Evolutionary conservation across 768 basidiomycete species (phyloP).

Genomic region (Kwoniella bestiolae): DNA sequence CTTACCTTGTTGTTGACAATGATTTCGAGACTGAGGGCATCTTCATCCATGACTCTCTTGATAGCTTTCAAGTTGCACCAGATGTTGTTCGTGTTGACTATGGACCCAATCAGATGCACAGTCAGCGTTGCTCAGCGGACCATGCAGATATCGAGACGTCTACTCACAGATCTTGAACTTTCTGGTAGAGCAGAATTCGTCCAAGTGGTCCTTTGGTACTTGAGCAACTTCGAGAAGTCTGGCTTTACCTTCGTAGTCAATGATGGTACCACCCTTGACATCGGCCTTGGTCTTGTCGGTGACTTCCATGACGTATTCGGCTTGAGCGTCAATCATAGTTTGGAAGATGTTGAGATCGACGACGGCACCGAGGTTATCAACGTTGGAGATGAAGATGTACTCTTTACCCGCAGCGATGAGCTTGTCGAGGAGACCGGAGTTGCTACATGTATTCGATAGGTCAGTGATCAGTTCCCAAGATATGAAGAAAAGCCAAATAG

Average conservation of each 20-base stretch:
- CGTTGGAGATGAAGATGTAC: constrained; percentile 96
- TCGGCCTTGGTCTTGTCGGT: constrained; percentile 97
- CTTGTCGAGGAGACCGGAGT: constrained; percentile 88
- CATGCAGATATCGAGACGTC: not conserved
- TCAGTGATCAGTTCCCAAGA: too few species aligned
- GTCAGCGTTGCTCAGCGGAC: not conserved
- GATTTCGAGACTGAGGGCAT: constrained; percentile 87
- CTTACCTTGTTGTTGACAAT: constrained; percentile 72
- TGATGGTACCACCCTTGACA: constrained; percentile 79
- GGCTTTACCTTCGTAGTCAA: constrained; percentile 86
- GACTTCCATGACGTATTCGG: constrained; percentile 93
- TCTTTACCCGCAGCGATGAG: constrained; percentile 90
- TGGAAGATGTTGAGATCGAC: constrained; percentile 79
- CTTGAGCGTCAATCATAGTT: constrained; percentile 78
- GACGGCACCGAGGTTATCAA: constrained; percentile 91
- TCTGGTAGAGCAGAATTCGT: constrained; percentile 83
- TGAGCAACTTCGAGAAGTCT: constrained; percentile 92
- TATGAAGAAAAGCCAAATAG: too few species aligned
- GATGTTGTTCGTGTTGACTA: constrained; percentile 63
- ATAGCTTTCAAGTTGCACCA: constrained; percentile 66
- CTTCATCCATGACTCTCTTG: constrained; percentile 84
- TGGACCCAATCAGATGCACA: not conserved
- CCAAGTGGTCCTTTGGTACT: constrained; percentile 87
- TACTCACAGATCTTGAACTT: constrained; percentile 82
- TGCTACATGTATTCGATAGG: constrained; percentile 58